A percentile compares a stretch with the other conserved stretches of the same genome.
These are phyloP conservation scores for Pichia sp. DNA, from an alignment of 1,139 yeast species.

Conservation along the genomic window DNA sequence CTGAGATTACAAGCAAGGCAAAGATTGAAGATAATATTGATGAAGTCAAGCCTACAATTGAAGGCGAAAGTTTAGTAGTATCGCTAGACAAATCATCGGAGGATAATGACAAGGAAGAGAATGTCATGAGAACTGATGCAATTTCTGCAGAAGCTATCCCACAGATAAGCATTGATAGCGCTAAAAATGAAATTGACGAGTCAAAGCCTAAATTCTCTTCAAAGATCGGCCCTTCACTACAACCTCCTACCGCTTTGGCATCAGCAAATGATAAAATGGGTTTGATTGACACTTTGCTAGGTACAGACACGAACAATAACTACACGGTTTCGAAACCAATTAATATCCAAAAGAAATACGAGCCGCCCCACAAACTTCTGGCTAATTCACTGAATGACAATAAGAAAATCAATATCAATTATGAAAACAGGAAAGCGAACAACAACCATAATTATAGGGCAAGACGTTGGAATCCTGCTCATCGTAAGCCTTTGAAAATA, in stretches of 20 bases:
- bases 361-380: constrained; percentile 18
- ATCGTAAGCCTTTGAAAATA: constrained; percentile 40
- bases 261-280: background rate
- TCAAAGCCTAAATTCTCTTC: background rate
- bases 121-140: no score
- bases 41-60: background rate
- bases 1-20: background rate
- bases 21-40: background rate
- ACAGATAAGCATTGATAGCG: no score
- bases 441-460: constrained; percentile 12
- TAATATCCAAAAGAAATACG: constrained; percentile 16
- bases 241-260: background rate
- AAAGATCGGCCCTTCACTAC: background rate
- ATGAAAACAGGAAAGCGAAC: constrained; percentile 3
- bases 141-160: no score
- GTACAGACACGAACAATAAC: background rate
- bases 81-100: no score
- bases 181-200: background rate
- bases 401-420: background rate
- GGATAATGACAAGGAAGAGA: no score
- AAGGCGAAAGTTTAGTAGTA: no score
- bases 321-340: constrained; percentile 13
- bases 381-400: constrained; percentile 5
- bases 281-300: constrained; percentile 11
- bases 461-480: constrained; percentile 17